Percentiles rank a stretch among this genome's conserved stretches.
phyloP scores from a whole-genome alignment of 768 basidiomycete species.

The Leucocoprinus sp. region DNA sequence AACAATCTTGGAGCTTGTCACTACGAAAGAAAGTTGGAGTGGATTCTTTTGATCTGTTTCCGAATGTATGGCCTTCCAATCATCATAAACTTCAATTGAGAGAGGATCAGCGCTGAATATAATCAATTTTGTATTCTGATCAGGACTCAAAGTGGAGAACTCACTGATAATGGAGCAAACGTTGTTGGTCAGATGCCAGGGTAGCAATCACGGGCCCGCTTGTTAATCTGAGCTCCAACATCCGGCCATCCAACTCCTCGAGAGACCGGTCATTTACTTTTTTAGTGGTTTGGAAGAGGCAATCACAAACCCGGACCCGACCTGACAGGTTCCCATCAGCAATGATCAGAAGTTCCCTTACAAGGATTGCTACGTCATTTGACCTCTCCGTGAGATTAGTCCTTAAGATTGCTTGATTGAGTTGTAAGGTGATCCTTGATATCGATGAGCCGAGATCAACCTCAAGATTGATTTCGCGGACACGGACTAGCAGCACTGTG shows the following conservation, averaged over 20 bases:
- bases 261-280: constrained; percentile 28
- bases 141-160: constrained; percentile 15
- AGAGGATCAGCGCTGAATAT: constrained; percentile 67
- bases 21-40: constrained; percentile 66
- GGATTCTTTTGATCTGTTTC: constrained; percentile 33
- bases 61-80: constrained; percentile 58
- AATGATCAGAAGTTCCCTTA: constrained; percentile 56
- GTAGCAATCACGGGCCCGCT: constrained; percentile 59
- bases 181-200: constrained; percentile 72
- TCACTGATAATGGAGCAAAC: constrained; percentile 68
- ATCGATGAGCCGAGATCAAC: constrained; percentile 87
- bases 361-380: constrained; percentile 57
- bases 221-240: constrained; percentile 70
- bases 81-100: constrained; percentile 65
- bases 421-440: constrained; percentile 55
- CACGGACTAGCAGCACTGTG: constrained; percentile 57
- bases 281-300: constrained; percentile 70
- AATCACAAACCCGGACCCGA: constrained; percentile 53
- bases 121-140: constrained; percentile 5
- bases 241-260: constrained; percentile 32
- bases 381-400: constrained; percentile 54
- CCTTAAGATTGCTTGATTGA: constrained; percentile 55
- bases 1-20: constrained; percentile 60
- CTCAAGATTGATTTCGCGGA: constrained; percentile 65
- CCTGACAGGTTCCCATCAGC: constrained; percentile 73